Percentiles rank a stretch among this genome's conserved stretches.
These are phyloP conservation scores for Cenococcum geophilum DNA, from an alignment of 495 filamentous ascomycete species.

Conservation along the genomic window DNA sequence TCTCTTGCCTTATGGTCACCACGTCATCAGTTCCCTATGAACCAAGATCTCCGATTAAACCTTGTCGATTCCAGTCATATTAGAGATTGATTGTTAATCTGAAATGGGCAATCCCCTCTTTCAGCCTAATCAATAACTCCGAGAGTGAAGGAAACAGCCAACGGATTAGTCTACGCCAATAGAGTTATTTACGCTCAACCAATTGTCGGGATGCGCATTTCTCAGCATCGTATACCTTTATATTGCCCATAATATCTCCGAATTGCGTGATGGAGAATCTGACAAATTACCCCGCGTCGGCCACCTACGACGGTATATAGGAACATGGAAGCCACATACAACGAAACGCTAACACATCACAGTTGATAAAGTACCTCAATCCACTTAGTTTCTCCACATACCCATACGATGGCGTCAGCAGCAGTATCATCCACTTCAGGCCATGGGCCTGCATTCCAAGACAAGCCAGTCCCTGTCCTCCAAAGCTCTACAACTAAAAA, in stretches of 20 bases:
- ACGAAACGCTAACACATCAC: neutral
- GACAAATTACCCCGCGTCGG: slow-evolving; percentile 18
- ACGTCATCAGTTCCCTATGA: too few species aligned
- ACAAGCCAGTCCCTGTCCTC: slow-evolving; percentile 54
- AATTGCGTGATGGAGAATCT: slow-evolving; percentile 18
- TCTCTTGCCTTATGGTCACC: too few species aligned
- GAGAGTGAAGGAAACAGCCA: too few species aligned
- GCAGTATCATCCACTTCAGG: slow-evolving; percentile 1
- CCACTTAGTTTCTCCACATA: neutral
- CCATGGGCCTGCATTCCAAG: slow-evolving; percentile 46
- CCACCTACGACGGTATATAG: neutral
- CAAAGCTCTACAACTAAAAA: slow-evolving; percentile 51
- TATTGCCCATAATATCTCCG: neutral
- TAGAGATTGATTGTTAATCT: too few species aligned
- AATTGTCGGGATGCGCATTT: neutral
- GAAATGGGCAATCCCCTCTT: too few species aligned
- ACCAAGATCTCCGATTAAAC: too few species aligned
- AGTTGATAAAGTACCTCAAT: neutral
- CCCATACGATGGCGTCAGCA: slow-evolving; percentile 30
- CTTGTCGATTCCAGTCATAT: too few species aligned
- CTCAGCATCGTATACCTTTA: slow-evolving; percentile 11
- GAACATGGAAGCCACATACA: slow-evolving; percentile 2
- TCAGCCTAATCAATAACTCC: too few species aligned
- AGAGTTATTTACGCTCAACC: too few species aligned
- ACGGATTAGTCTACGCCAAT: too few species aligned